These are phyloP conservation scores for Echites panduratus DNA, from an alignment of 257 asterid species.

Conservation along the genomic window DNA sequence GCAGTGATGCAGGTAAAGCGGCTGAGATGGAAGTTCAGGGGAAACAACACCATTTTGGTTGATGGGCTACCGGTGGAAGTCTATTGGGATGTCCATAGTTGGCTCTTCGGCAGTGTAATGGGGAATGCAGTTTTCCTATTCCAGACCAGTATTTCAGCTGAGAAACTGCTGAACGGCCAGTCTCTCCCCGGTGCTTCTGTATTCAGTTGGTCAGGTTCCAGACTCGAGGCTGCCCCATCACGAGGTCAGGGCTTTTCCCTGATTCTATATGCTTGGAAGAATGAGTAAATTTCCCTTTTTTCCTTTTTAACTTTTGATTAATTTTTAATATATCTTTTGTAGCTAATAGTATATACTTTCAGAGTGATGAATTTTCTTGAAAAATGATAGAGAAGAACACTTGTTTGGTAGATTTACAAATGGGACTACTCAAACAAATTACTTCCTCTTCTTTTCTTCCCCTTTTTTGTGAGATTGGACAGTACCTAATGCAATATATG, in stretches of 20 bases:
- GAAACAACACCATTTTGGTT: slow-evolving; percentile 50
- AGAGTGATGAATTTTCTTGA: not conserved
- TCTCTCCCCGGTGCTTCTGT: slow-evolving; percentile 15
- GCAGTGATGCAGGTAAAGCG: slow-evolving; percentile 40
- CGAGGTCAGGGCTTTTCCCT: slow-evolving; percentile 44
- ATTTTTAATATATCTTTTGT: not conserved
- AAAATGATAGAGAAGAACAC: not conserved
- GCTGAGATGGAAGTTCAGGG: slow-evolving; percentile 67
- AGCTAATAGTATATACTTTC: not conserved
- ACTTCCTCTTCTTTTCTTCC: not conserved
- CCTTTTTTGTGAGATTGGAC: not conserved
- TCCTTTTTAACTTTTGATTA: not conserved
- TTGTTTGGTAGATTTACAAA: not conserved
- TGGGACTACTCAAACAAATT: not conserved
- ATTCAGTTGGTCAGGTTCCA: slow-evolving; percentile 20
- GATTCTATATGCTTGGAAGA: slow-evolving; percentile 66
- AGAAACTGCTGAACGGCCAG: slow-evolving; percentile 18
- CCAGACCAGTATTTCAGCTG: slow-evolving; percentile 21
- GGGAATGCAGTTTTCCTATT: slow-evolving; percentile 68
- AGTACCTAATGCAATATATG: not conserved
- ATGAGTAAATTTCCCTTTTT: slow-evolving; percentile 10
- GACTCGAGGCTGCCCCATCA: slow-evolving; percentile 20
- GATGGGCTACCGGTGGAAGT: slow-evolving; percentile 59
- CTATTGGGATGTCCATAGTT: slow-evolving; percentile 70
- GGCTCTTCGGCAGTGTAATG: slow-evolving; percentile 47